These are phyloP conservation scores for Colletotrichum noveboracense DNA, from an alignment of 2,329 filamentous ascomycete species.

Conservation along the genomic window DNA sequence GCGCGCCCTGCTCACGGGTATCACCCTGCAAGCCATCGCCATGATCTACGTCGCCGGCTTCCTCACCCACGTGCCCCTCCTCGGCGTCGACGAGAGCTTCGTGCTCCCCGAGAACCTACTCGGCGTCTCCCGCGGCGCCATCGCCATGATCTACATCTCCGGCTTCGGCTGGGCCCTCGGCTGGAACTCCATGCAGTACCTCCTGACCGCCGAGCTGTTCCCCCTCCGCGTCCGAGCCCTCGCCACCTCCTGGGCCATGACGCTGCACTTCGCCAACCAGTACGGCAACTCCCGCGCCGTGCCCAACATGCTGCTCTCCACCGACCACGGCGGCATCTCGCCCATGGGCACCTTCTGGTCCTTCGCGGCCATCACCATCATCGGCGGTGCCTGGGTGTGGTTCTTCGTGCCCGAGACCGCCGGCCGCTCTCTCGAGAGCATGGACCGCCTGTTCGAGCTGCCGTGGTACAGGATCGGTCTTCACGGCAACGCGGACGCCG, in stretches of 20 bases:
- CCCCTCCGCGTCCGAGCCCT: constrained; percentile 75
- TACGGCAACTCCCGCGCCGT: constrained; percentile 79
- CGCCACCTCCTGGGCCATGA: constrained; percentile 76
- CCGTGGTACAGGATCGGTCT: constrained; percentile 78
- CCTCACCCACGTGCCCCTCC: constrained; percentile 65
- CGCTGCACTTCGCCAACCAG: constrained; percentile 79
- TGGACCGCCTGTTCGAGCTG: constrained; percentile 74
- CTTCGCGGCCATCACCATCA: constrained; percentile 70
- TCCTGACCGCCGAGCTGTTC: constrained; percentile 80
- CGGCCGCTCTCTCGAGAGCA: constrained; percentile 69
- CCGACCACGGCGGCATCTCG: constrained; percentile 50
- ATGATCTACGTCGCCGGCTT: constrained; percentile 69
- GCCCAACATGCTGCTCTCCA: constrained; percentile 72
- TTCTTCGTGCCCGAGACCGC: constrained; percentile 76
- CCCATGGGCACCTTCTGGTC: constrained; percentile 78
- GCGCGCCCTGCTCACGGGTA: constrained; percentile 65
- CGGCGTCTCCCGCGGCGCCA: constrained; percentile 67
- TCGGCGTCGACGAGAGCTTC: constrained; percentile 54
- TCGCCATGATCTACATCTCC: constrained; percentile 75
- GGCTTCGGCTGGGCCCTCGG: constrained; percentile 74
- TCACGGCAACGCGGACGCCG: constrained; percentile 57
- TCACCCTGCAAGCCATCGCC: constrained; percentile 62
- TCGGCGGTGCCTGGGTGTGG: constrained; percentile 74
- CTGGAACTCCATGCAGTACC: constrained; percentile 81
- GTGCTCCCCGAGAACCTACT: constrained; percentile 52